Base-by-base conservation (phyloP, 2,329 filamentous ascomycete genomes). In the Aspergillus flavus region DNA sequence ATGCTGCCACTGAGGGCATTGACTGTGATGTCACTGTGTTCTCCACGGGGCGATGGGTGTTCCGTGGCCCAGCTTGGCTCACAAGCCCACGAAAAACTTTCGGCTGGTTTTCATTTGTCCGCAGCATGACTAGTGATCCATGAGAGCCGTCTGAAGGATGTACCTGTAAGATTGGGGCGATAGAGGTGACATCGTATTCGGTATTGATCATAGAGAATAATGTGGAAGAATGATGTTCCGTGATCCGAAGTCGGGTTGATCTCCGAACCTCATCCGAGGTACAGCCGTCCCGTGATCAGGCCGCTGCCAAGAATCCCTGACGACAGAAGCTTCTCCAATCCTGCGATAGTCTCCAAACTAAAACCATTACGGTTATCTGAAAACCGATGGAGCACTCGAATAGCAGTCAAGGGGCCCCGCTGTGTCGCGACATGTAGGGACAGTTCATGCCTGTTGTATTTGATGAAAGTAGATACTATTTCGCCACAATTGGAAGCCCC, bases 401-500 rank as follows among this genome's bases (percentile, higher is more conserved):
- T 50, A 28, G 46, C 16, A 50, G 26, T 10, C 14, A 50, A 30
- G 46, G 26, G 7, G 16, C 26, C 6, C 2, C 14, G 26, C 5
- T 10, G 14, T 10, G 21, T 54, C 34, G 16, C 32, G 34, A 39
- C 32, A 39, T 59, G 34, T 36, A 32, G 23, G 23, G 34, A 53
- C 3, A 10, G 45, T 52, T 19, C 11, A 64, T 62, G 58, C 57
- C 50, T 32, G 34, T 55, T 43, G 16, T 7, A 19, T 14, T 32
- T 32, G 19, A 12, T 57, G 21, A 11, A 39, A 28, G 26, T n/a
- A 55, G 28, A 58, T 23, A 32, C 26, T 50, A 52, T 58, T 34
- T 46, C 54, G 26, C 58, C 58, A 19, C 53, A 52, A 32, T 53
- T 50, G 59, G 57, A 66, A 56, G 46, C 12, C 50, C 45, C 50